Conservation (phyloP, 148 eudicot species). For the Rhododendron mucronatum region DNA sequence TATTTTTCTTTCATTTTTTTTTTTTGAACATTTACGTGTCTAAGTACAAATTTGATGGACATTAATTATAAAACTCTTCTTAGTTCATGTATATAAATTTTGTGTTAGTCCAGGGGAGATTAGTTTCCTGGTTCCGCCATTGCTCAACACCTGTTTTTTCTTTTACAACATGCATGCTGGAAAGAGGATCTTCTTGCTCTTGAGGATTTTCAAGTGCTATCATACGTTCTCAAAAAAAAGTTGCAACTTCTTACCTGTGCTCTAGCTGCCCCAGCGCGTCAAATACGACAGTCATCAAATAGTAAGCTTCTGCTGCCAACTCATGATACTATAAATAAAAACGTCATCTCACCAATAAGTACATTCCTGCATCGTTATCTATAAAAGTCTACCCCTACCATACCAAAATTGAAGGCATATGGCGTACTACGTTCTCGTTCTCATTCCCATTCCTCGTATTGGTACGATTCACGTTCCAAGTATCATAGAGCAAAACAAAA, state of each 20-base stretch:
- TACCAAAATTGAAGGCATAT: background rate
- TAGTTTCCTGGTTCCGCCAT: no score
- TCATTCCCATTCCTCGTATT: background rate
- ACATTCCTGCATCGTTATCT: background rate
- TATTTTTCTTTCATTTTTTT: no score
- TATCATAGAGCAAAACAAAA: background rate
- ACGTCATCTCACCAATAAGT: background rate
- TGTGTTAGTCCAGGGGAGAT: no score
- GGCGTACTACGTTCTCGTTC: background rate
- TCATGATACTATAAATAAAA: conserved; percentile 70
- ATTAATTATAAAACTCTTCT: no score
- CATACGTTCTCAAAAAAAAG: conserved; percentile 60
- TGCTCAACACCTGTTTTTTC: background rate
- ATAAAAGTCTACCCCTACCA: background rate
- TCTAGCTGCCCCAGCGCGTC: no score
- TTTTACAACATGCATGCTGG: conserved; percentile 17
- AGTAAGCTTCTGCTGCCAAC: conserved; percentile 81
- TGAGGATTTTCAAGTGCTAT: conserved; percentile 54
- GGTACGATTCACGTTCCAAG: background rate
- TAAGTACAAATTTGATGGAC: no score
- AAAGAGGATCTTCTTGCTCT: conserved; percentile 28
- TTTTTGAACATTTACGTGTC: no score
- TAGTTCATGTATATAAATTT: no score
- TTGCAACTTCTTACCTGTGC: conserved; percentile 80
- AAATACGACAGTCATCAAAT: conserved; percentile 32